These are phyloP conservation scores for Articulospora tetracladia DNA, from an alignment of 495 filamentous ascomycete species.

Conservation along the genomic window DNA sequence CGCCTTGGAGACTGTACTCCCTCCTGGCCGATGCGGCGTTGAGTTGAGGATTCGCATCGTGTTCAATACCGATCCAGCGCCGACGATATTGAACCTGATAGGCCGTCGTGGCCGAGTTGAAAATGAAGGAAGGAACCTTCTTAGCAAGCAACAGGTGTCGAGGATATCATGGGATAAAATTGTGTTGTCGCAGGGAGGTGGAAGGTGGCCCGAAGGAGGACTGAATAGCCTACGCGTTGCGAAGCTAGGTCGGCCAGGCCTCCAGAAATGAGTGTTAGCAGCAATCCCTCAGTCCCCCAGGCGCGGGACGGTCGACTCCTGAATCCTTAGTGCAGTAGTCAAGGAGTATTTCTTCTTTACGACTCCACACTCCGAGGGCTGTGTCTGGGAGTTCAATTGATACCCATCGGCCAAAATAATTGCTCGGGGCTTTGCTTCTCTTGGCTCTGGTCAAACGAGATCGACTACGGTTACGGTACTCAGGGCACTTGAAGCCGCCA, in stretches of 20 bases:
- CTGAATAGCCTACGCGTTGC: not conserved
- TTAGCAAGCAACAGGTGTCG: not conserved
- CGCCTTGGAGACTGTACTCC: not conserved
- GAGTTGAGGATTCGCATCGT: conserved; percentile 17
- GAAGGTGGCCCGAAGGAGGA: not conserved
- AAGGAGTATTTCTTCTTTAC: no score
- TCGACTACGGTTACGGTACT: no score
- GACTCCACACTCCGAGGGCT: no score
- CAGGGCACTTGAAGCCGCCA: not conserved
- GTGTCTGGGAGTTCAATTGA: no score
- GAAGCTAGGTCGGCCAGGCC: not conserved
- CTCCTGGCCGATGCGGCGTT: not conserved
- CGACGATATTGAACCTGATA: not conserved
- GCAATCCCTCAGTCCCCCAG: not conserved
- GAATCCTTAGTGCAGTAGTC: no score
- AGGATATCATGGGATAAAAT: not conserved
- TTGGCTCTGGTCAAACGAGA: no score
- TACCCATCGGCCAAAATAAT: no score
- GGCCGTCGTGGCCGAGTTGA: not conserved
- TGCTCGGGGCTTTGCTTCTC: no score
- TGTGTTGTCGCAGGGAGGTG: not conserved
- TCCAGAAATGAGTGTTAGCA: not conserved
- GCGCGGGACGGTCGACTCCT: no score
- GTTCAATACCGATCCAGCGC: not conserved
- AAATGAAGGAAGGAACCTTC: not conserved